Evolutionary conservation across 768 basidiomycete genomes (phyloP).

Genomic region (Mycena venus): DNA sequence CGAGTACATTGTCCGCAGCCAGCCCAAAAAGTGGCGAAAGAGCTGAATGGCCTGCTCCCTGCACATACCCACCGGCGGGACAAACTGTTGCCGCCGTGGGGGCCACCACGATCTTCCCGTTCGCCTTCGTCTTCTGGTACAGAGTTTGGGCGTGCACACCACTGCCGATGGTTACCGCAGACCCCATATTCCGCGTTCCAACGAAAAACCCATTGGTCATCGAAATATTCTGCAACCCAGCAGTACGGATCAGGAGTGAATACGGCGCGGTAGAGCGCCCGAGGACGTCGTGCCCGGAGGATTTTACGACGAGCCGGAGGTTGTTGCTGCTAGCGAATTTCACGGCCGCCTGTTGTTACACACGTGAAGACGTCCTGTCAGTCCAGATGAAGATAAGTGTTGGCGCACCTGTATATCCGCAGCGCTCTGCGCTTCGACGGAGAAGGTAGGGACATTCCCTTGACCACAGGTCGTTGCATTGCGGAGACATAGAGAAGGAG

Average conservation of each 20-base stretch:
- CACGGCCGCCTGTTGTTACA: constrained; percentile 47
- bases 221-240: constrained; percentile 40
- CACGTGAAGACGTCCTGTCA: too few species aligned
- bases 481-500: constrained; percentile 41
- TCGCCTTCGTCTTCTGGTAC: constrained; percentile 37
- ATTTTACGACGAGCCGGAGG: constrained; percentile 41
- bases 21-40: too few species aligned
- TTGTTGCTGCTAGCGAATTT: not conserved
- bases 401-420: constrained; percentile 43
- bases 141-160: constrained; percentile 39
- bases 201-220: constrained; percentile 36
- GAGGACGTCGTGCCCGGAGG: constrained; percentile 49
- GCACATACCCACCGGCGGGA: constrained; percentile 47
- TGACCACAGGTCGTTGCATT: constrained; percentile 42
- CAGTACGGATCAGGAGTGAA: constrained; percentile 48
- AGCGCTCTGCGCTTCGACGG: constrained; percentile 43
- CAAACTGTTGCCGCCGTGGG: constrained; percentile 38
- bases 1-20: too few species aligned
- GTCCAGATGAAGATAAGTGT: too few species aligned
- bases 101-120: constrained; percentile 42
- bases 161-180: constrained; percentile 44
- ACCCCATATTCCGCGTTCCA: constrained; percentile 35
- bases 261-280: constrained; percentile 51
- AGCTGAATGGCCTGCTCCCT: too few species aligned
- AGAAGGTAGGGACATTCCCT: constrained; percentile 46